Evolutionary conservation across 441 rosid species (phyloP).

Genomic region (Rhodomyrtus psidioides): DNA sequence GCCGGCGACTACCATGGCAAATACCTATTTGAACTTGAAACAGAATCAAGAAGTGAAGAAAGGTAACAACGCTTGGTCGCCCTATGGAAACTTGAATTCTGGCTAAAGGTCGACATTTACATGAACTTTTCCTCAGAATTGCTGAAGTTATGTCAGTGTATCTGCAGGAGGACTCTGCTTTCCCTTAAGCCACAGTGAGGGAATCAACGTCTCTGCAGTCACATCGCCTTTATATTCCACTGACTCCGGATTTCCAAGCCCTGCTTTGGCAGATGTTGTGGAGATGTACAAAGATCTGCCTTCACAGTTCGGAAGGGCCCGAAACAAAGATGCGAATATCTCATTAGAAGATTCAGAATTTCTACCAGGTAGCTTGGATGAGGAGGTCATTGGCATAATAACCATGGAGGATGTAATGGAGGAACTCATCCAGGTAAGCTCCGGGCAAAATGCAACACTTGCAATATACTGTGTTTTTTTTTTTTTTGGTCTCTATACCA

Average conservation of each 20-base stretch:
- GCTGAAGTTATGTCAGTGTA: not conserved
- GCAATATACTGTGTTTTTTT: not conserved
- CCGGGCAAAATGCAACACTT: not conserved
- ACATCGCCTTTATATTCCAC: not conserved
- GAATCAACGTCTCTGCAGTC: not conserved
- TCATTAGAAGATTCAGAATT: not conserved
- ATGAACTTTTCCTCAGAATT: not conserved
- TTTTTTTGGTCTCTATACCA: no score
- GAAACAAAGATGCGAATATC: not conserved
- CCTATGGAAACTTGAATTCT: not conserved
- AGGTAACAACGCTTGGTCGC: not conserved
- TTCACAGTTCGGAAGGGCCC: not conserved
- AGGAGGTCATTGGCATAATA: slow-evolving; percentile 7
- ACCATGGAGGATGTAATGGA: slow-evolving; percentile 11
- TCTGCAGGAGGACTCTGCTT: not conserved
- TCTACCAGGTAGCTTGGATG: not conserved
- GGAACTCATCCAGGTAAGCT: slow-evolving; percentile 6
- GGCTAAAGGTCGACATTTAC: not conserved
- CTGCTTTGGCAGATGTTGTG: not conserved
- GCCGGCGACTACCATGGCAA: not conserved
- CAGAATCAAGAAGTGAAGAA: not conserved
- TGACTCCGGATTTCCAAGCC: not conserved
- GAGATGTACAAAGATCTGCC: not conserved
- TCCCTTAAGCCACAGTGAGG: not conserved
- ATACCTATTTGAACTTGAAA: not conserved